These are phyloP conservation scores for Volvox reticuliferus DNA, from an alignment of 139 green algal genomes.

Conservation along the genomic window DNA sequence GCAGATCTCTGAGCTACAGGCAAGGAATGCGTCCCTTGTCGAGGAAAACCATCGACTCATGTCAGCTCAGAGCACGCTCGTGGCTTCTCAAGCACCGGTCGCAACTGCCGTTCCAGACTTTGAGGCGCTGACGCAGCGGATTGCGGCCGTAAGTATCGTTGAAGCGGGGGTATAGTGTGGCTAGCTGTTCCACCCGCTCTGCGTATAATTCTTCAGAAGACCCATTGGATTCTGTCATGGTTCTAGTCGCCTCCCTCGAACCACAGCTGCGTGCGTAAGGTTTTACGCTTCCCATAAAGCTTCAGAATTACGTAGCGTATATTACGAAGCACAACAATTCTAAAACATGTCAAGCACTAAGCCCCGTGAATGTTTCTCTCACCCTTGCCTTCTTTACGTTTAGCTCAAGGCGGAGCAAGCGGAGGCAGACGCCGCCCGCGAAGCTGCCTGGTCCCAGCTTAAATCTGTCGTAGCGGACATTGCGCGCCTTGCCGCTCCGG, in stretches of 20 bases:
- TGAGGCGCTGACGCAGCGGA: conserved; percentile 23
- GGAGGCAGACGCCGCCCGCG: conserved; percentile 46
- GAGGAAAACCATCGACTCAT: conserved; percentile 32
- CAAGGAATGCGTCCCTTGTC: background rate
- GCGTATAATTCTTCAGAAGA: no score
- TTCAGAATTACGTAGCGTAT: no score
- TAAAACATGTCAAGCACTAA: background rate
- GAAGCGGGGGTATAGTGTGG: background rate
- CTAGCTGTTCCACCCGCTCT: no score
- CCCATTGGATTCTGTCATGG: no score
- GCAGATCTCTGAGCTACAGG: background rate
- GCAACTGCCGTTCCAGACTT: background rate
- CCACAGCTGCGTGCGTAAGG: no score
- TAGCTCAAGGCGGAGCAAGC: conserved; percentile 54
- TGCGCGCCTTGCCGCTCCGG: conserved; percentile 29
- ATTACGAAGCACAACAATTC: background rate
- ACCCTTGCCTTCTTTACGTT: background rate
- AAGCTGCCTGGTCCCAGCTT: conserved; percentile 52
- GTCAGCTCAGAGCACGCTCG: background rate
- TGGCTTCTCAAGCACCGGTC: background rate
- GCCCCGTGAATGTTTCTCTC: background rate
- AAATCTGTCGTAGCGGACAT: conserved; percentile 46
- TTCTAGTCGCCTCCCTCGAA: no score
- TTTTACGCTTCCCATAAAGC: no score
- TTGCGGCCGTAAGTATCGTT: background rate